Evolutionary conservation across 352 stramenopile genomes (phyloP).

Genomic region (Peronosclerospora sorghi): DNA sequence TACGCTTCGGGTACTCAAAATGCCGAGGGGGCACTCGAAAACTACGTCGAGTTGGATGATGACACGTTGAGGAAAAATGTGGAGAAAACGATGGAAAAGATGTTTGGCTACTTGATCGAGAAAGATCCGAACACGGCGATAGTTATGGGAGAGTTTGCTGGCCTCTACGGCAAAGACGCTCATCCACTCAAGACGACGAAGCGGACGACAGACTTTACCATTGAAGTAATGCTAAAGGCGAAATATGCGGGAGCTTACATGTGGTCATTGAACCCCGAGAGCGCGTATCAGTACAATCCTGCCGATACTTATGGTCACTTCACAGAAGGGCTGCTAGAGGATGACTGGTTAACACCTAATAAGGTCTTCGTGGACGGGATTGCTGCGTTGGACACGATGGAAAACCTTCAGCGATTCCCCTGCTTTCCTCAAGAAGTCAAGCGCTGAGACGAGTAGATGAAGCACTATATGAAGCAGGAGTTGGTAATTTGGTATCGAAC

Average conservation of each 20-base stretch:
- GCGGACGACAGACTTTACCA: conserved; percentile 48
- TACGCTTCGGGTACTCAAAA: conserved; percentile 29
- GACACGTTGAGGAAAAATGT: conserved; percentile 32
- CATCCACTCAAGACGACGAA: conserved; percentile 48
- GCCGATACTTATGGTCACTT: conserved; percentile 39
- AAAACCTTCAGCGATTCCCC: conserved; percentile 46
- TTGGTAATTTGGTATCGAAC: too few relatives aligned
- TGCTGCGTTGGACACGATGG: conserved; percentile 32
- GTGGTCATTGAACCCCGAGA: conserved; percentile 68
- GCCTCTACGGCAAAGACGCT: conserved; percentile 40
- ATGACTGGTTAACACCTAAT: conserved; percentile 65
- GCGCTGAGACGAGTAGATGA: too few relatives aligned
- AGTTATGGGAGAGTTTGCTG: conserved; percentile 52
- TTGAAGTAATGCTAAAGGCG: conserved; percentile 40
- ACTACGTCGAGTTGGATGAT: conserved; percentile 39
- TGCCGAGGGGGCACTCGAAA: conserved; percentile 5
- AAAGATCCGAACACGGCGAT: conserved; percentile 28
- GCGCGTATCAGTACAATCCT: conserved; percentile 60
- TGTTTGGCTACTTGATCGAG: conserved; percentile 52
- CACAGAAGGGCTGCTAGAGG: conserved; percentile 42
- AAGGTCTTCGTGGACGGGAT: conserved; percentile 47
- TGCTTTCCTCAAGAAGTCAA: conserved; percentile 36
- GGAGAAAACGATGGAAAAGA: conserved; percentile 41
- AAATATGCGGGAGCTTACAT: conserved; percentile 50
- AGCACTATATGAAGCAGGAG: too few relatives aligned